These are phyloP conservation scores for Trichoderma harzianum DNA, from an alignment of 2,329 filamentous ascomycete genomes.

Conservation along the genomic window DNA sequence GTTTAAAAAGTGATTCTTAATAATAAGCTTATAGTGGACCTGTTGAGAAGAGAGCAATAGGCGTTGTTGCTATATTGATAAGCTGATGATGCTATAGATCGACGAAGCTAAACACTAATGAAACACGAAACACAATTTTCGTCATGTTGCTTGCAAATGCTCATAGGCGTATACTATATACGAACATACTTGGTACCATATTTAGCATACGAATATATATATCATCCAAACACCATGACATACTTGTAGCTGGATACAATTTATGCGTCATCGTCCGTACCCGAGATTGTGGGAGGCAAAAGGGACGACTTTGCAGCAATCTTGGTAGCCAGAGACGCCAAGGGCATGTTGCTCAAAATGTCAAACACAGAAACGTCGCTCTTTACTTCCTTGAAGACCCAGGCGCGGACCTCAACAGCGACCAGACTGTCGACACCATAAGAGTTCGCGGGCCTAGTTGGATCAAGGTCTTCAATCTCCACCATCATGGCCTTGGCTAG, in stretches of 20 bases:
- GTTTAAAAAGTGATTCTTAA: too few relatives aligned
- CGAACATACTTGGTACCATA: neutral
- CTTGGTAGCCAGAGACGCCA: neutral
- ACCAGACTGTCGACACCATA: neutral
- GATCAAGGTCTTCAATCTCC: neutral
- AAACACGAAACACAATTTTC: too few relatives aligned
- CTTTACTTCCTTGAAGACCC: neutral
- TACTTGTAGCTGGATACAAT: neutral
- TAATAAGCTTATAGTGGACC: too few relatives aligned
- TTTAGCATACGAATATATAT: too few relatives aligned
- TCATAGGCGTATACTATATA: neutral
- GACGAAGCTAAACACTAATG: too few relatives aligned
- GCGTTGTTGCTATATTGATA: too few relatives aligned
- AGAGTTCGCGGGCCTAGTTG: neutral
- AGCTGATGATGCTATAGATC: too few relatives aligned
- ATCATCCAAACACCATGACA: too few relatives aligned
- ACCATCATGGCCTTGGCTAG: neutral
- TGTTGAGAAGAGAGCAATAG: too few relatives aligned
- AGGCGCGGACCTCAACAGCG: neutral
- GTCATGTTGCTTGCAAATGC: too few relatives aligned
- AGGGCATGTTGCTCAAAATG: neutral
- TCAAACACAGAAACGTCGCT: neutral
- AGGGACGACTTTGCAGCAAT: neutral
- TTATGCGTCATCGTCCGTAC: neutral
- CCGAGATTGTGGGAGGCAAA: neutral